Evolutionary conservation across 768 basidiomycete genomes (phyloP), one percentile per base, ranked within the genome.

Genomic region (Naganishia friedmannii): DNA sequence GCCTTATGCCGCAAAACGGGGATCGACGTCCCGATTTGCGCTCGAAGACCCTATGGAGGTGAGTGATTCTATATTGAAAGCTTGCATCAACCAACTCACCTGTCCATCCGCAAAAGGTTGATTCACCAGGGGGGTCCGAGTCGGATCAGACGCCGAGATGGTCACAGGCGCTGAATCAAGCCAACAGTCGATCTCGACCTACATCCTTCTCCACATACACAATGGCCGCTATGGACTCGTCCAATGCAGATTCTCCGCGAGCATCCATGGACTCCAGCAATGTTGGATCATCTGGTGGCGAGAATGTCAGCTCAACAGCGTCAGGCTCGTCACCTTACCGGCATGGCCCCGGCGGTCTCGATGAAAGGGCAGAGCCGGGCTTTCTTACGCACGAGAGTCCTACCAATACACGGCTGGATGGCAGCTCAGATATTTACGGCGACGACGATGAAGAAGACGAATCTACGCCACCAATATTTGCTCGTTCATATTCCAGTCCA

Each of bases 401-500:
- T 37, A 21, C 31, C 3, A 19, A 23, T 39, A 26, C 39, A 42
- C 4, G n/a, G 15, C 10, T 9, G 32, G 32, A 15, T 19, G 56
- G 23, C 1, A 26, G 28, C 8, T 39, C 19, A 5, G 39, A 66
- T 28, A 26, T 28, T 23, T 21, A 28, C 13, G 56, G 57, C 23
- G 57, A 68, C 19, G 70, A 71, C 31, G 66, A 58, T 0, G 66
- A 58, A 13, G 31, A 28, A 10, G 67, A 65, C 0, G 71, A 72
- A 45, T 32, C 34, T 5, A 45, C 32, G 32, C 76, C 75, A 15
- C 87, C 89, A 54, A 85, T 85, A n/a, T 86, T 91, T 69, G 87
- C 87, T 58, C 86, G 92, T 66, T 88, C 89, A 2, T 87, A 89
- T 74, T 91, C 92, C 21, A 86, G 88, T 82, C 92, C 92, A 23